phyloP scores from a whole-genome alignment of 768 basidiomycete species.

The Mycena alexandri region DNA sequence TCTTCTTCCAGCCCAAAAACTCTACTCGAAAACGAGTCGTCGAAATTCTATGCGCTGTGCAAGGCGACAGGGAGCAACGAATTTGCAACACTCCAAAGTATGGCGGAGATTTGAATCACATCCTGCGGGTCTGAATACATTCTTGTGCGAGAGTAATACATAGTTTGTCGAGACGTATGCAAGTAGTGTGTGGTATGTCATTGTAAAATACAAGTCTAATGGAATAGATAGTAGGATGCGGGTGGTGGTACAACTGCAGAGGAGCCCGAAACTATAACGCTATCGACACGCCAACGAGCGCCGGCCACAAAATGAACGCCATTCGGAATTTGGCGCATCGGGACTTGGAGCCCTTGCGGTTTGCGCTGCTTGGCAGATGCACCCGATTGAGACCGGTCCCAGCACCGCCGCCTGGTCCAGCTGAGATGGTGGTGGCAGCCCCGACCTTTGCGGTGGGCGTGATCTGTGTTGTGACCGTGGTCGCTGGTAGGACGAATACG shows the following conservation, averaged over 20 bases:
- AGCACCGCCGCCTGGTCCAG: constrained; percentile 20
- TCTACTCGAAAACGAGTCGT: constrained; percentile 66
- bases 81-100: constrained; percentile 73
- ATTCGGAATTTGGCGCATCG: constrained; percentile 58
- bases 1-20: constrained; percentile 1
- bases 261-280: constrained; percentile 51
- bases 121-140: constrained; percentile 4
- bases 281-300: constrained; percentile 68
- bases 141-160: constrained; percentile 3
- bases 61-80: constrained; percentile 80
- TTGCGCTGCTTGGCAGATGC: constrained; percentile 30
- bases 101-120: constrained; percentile 66
- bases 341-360: constrained; percentile 43
- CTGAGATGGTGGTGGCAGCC: constrained; percentile 35
- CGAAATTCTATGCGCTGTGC: constrained; percentile 75
- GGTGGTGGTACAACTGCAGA: background rate
- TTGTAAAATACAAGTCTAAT: constrained; percentile 2
- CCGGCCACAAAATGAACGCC: constrained; percentile 68
- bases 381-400: constrained; percentile 22
- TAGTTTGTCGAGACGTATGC: constrained; percentile 17
- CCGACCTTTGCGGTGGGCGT: constrained; percentile 22
- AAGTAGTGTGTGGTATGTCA: constrained; percentile 11
- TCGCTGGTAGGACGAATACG: constrained; percentile 35
- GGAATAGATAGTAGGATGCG: background rate
- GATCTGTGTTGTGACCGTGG: constrained; percentile 32